Evolutionary conservation across 176 grass and related monocot genomes (phyloP).

Genomic region (Miscanthus lutarioriparius): DNA sequence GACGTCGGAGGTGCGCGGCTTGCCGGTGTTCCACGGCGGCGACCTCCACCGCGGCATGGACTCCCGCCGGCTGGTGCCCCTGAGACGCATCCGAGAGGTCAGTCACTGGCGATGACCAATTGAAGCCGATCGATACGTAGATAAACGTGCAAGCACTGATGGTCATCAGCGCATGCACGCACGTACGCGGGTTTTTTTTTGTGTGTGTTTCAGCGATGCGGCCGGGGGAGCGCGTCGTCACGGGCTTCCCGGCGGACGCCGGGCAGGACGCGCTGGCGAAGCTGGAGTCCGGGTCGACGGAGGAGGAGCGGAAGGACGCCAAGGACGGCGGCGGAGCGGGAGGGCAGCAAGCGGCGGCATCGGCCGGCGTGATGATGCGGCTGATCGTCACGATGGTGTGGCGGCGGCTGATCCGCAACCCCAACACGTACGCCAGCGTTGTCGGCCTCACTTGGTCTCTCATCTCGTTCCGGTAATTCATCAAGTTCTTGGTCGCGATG

Average conservation of each 20-base stretch:
- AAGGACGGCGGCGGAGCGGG: not conserved
- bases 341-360: slow-evolving; percentile 37
- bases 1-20: slow-evolving; percentile 57
- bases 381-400: slow-evolving; percentile 93
- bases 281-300: slow-evolving; percentile 53
- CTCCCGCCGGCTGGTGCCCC: slow-evolving; percentile 49
- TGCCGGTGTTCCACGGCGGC: slow-evolving; percentile 65
- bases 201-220: not conserved
- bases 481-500: not conserved
- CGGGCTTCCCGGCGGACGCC: slow-evolving; percentile 31
- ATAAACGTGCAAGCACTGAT: not conserved
- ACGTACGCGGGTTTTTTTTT: too few species aligned
- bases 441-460: slow-evolving; percentile 87
- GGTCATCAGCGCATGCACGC: too few species aligned
- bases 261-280: slow-evolving; percentile 54
- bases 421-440: slow-evolving; percentile 92
- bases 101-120: not conserved
- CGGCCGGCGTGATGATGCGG: slow-evolving; percentile 69
- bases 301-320: not conserved
- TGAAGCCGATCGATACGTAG: not conserved
- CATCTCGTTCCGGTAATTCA: slow-evolving; percentile 66
- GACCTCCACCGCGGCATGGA: slow-evolving; percentile 53
- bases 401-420: slow-evolving; percentile 89
- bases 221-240: slow-evolving; percentile 34
- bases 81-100: slow-evolving; percentile 51